These are phyloP conservation scores for Ormosia emarginata DNA, from an alignment of 306 rosid species.

Conservation along the genomic window DNA sequence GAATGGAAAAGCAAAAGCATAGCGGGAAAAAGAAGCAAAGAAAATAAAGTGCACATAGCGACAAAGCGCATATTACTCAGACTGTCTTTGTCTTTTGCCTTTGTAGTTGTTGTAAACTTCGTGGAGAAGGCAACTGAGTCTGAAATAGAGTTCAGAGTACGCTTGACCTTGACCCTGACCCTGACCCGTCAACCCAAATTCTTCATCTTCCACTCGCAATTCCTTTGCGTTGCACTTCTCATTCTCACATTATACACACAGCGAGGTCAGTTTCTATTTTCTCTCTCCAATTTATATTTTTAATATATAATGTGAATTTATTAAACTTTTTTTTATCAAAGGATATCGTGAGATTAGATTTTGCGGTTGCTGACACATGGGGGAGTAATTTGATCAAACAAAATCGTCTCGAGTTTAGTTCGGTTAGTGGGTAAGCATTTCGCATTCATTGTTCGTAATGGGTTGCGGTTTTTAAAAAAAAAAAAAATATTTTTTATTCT, in stretches of 20 bases:
- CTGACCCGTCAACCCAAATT: background rate
- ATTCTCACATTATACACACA: background rate
- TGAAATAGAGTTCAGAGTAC: background rate
- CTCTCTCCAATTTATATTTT: background rate
- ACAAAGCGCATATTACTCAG: background rate
- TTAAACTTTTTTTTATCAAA: background rate
- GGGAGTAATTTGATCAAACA: background rate
- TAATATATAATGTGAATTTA: background rate
- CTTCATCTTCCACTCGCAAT: background rate
- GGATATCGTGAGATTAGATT: background rate
- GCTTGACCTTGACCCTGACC: background rate
- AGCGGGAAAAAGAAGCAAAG: background rate
- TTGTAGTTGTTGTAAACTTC: background rate
- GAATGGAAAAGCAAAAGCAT: background rate
- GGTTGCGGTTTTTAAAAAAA: too few relatives aligned
- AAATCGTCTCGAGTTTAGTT: background rate
- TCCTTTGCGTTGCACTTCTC: background rate
- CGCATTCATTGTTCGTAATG: background rate
- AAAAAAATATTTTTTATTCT: background rate
- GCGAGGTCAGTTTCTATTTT: background rate
- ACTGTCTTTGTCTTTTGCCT: background rate
- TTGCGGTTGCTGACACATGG: background rate
- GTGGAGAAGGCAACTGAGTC: background rate
- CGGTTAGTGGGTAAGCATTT: background rate
- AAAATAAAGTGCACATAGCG: background rate